Conservation (phyloP, 257 asterid genomes). For the Primulina tabacum region DNA sequence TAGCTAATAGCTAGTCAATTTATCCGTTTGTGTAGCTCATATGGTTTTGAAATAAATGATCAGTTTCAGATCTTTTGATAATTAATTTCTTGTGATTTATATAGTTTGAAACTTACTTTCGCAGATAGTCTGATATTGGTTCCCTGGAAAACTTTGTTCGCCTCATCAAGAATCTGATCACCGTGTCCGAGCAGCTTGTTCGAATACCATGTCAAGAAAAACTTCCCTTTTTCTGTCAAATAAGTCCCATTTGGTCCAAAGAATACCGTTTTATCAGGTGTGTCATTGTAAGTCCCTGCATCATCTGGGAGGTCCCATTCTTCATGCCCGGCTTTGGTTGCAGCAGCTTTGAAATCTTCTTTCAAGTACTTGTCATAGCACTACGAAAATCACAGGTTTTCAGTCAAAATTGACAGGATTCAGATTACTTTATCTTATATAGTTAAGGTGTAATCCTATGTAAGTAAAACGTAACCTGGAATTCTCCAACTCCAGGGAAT, state of each 20-base stretch:
- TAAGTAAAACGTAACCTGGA: conserved; percentile 41
- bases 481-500: conserved; percentile 83
- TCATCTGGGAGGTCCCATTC: conserved; percentile 61
- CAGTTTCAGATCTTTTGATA: too few species aligned
- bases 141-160: conserved; percentile 62
- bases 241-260: conserved; percentile 63
- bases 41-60: too few species aligned
- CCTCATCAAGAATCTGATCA: conserved; percentile 78
- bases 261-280: conserved; percentile 58
- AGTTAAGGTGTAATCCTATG: neutral
- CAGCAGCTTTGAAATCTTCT: conserved; percentile 50
- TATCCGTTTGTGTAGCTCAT: neutral
- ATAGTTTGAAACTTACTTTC: conserved; percentile 28
- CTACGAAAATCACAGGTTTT: conserved; percentile 30
- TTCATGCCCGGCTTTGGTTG: conserved; percentile 54
- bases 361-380: conserved; percentile 70
- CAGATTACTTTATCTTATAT: neutral
- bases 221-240: conserved; percentile 59
- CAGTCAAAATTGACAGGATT: neutral
- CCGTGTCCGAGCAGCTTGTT: conserved; percentile 67
- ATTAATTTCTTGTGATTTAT: neutral
- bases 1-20: neutral
- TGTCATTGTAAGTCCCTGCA: conserved; percentile 55
- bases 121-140: conserved; percentile 35
- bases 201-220: conserved; percentile 77